Evolutionary conservation across 495 filamentous ascomycete genomes (phyloP).

Genomic region (Schizothecium vesticola): DNA sequence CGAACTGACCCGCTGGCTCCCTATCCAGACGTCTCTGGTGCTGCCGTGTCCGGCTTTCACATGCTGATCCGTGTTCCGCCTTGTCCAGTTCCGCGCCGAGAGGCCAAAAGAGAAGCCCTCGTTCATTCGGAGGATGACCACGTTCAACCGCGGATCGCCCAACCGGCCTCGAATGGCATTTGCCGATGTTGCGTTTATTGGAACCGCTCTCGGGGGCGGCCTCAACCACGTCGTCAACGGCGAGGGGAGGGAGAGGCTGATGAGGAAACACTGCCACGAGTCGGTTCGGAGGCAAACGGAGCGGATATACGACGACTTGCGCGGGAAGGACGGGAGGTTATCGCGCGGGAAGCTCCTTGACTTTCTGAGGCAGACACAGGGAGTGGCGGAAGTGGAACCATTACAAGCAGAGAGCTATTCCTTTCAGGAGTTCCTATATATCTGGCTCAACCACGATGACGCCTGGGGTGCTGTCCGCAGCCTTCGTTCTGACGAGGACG

Average conservation of each 20-base stretch:
- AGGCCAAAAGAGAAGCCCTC: constrained; percentile 17
- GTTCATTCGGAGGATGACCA: constrained; percentile 29
- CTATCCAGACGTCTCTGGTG: background rate
- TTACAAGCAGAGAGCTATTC: constrained; percentile 29
- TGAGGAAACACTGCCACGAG: constrained; percentile 19
- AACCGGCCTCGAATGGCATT: constrained; percentile 18
- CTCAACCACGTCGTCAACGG: constrained; percentile 7
- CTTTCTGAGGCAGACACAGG: constrained; percentile 38
- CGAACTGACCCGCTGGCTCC: background rate
- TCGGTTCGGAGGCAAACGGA: constrained; percentile 32
- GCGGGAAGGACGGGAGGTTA: constrained; percentile 23
- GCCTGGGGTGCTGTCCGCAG: constrained; percentile 32
- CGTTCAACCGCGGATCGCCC: constrained; percentile 22
- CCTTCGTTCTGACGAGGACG: constrained; percentile 21
- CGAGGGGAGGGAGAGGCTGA: background rate
- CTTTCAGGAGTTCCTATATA: constrained; percentile 40
- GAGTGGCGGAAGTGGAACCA: constrained; percentile 21
- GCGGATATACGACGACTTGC: constrained; percentile 30
- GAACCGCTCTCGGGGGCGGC: constrained; percentile 17
- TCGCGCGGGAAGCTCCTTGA: constrained; percentile 28
- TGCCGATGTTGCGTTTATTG: constrained; percentile 17
- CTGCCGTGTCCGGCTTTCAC: background rate
- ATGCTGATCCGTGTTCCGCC: constrained; percentile 3
- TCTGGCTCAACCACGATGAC: constrained; percentile 31
- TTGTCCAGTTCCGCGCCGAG: constrained; percentile 15